Evolutionary conservation across 345 rosid genomes (phyloP), one percentile per base, ranked within the genome.

Genomic region (Arabidopsis suecica): DNA sequence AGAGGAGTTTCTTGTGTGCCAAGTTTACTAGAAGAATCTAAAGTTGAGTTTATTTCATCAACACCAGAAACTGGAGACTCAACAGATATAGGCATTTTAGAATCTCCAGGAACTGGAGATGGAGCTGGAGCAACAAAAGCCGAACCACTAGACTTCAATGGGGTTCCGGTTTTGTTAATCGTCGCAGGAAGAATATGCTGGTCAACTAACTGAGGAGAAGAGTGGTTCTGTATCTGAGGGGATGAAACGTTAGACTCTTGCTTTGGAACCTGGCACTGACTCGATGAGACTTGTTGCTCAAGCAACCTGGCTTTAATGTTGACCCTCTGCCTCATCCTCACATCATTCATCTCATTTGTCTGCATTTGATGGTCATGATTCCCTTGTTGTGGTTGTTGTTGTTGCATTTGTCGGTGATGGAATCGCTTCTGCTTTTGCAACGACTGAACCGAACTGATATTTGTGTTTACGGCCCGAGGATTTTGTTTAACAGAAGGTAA

Each of bases 181-280:
- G 91, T 68, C 68, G 84, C 3, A 3, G 56, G 71, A 41, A 86
- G 68, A 79, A 68, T 86, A 78, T 87, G 91, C 75, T 85, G 93
- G 71, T 93, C 93, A 45, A 87, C 88, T 28, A 88, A 81, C 81
- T 86, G 93, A 38, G 92, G 86, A 75, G 96, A 91, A 66, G 95
- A 88, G 71, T 87, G 75, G 68, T 86, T 88, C 6, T 75, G 82
- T 49, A 88, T 81, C 79, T 87, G 90, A 48, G 89, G 85, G 44
- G 93, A 88, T 42, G 89, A 85, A 79, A 89, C 79, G 32, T 76
- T 80, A 58, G 88, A 78, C 75, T 82, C 61, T 84, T 86, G 73
- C 81, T 63, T 76, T 36, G 30, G 9, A 50, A 41, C 5, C 51
- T 82, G 65, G 9, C 82, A 87, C 77, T 85, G 93, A 76, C 71